These are phyloP conservation scores for Lotmaria passim DNA, from an alignment of 208 protist species.

Conservation along the genomic window DNA sequence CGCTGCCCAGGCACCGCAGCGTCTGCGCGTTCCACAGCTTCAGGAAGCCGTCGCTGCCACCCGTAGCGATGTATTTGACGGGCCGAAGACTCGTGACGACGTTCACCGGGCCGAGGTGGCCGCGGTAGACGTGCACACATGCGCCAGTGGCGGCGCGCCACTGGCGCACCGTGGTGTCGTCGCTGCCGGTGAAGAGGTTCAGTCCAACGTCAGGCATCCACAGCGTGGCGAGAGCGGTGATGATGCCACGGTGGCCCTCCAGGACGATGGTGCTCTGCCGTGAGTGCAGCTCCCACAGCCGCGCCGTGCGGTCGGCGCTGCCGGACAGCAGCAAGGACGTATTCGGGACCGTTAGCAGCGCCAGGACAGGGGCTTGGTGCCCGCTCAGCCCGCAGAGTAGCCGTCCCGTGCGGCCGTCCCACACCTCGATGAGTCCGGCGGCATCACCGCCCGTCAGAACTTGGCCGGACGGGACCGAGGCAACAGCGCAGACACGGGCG, in stretches of 20 bases:
- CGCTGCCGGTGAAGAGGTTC: slow-evolving; percentile 54
- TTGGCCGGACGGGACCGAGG: slow-evolving; percentile 35
- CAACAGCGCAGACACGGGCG: slow-evolving; percentile 39
- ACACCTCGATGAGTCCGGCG: slow-evolving; percentile 43
- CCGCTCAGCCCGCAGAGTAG: slow-evolving; percentile 39
- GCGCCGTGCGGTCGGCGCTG: slow-evolving; percentile 45
- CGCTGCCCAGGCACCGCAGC: slow-evolving; percentile 34
- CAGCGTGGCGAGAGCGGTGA: slow-evolving; percentile 32
- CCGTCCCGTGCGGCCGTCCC: slow-evolving; percentile 51
- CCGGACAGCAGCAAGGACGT: slow-evolving; percentile 40
- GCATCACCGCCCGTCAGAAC: slow-evolving; percentile 45
- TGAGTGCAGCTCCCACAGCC: slow-evolving; percentile 50
- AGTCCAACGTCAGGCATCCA: slow-evolving; percentile 32
- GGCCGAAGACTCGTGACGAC: slow-evolving; percentile 35
- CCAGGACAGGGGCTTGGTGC: slow-evolving; percentile 41
- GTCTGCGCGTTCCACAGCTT: slow-evolving; percentile 48
- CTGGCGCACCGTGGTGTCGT: slow-evolving; percentile 62
- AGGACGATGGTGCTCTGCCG: slow-evolving; percentile 45
- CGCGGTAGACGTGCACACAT: slow-evolving; percentile 54
- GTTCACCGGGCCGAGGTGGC: slow-evolving; percentile 50
- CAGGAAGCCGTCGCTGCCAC: slow-evolving; percentile 35
- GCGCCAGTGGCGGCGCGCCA: slow-evolving; percentile 40
- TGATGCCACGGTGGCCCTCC: slow-evolving; percentile 45
- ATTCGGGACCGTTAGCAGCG: slow-evolving; percentile 28
- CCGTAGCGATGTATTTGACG: slow-evolving; percentile 41